Base-by-base conservation (phyloP, 2,329 filamentous ascomycete genomes). In the Apiospora malaysiana region DNA sequence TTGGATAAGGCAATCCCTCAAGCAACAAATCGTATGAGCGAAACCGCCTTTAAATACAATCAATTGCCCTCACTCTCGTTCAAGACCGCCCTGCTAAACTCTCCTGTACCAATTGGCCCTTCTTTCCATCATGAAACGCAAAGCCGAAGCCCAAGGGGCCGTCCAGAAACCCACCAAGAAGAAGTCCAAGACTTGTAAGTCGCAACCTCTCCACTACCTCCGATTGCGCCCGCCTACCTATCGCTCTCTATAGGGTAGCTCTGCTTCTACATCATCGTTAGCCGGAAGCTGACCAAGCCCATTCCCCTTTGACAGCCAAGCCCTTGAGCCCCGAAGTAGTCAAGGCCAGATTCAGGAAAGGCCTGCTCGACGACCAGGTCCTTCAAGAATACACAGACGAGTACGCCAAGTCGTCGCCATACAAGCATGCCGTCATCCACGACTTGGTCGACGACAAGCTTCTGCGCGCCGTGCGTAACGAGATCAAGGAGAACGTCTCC, bases 371-470 rank as follows among this genome's bases (percentile, higher is more conserved):
- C 75, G 79, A 86, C 69, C 76, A 86, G 32, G 85, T 89, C 45
- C 85, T 92, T 71, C 77, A 86, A 71, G 80, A 85, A 45, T 93
- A 93, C 80, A 89, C 88, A 12, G 78, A 83, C 25, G 85, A 88
- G 74, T 94, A 94, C 79, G 88, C 89, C 69, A 78, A 83, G 9
- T 93, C 92, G 12, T 81, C 85, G 23, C 92, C 91, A 6, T 99
- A 99, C 86, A 94, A 95, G 80, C 95, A 99, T 81, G 93, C 93
- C 76, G 95, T 99, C 68, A 97, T 99, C 79, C 87, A 90, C 75
- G 85, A 89, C 69, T 86, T 99, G 59, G 92, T 98, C 80, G 86
- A 96, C 82, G 92, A 95, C 77, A 82, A 86, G 66, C 91, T 99
- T 23, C 89, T 99, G 66, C 95, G 95, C 78, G 87, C 89, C 70